phyloP scores from a whole-genome alignment of 192 early-diverging fungal species.

The Globomyces pollinis-pini region DNA sequence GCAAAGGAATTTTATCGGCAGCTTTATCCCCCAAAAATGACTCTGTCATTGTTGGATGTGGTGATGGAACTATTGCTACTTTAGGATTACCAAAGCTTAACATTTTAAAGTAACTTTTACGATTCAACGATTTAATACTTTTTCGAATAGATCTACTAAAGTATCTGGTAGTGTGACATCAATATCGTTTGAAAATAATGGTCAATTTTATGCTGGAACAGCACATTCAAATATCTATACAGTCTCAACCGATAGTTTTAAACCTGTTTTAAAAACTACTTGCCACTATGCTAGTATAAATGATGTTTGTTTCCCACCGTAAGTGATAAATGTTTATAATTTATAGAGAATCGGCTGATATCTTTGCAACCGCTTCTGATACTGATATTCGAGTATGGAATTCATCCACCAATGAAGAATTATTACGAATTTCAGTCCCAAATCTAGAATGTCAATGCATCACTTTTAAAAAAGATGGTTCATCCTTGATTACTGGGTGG shows the following conservation, averaged over 20 bases:
- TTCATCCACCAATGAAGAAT: slow-evolving; percentile 35
- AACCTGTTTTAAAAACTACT: slow-evolving; percentile 31
- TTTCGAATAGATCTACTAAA: slow-evolving; percentile 45
- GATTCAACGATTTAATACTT: not conserved
- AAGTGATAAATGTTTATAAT: not conserved
- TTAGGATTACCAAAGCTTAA: slow-evolving; percentile 42
- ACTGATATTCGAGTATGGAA: slow-evolving; percentile 54
- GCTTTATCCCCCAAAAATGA: slow-evolving; percentile 29
- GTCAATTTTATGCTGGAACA: slow-evolving; percentile 39
- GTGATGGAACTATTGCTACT: slow-evolving; percentile 46
- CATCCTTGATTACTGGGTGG: slow-evolving; percentile 43
- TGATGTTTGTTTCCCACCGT: slow-evolving; percentile 48
- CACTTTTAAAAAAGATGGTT: slow-evolving; percentile 50
- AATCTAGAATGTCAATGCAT: slow-evolving; percentile 56
- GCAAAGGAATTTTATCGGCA: slow-evolving; percentile 44
- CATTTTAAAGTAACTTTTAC: slow-evolving; percentile 39
- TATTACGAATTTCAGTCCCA: slow-evolving; percentile 46
- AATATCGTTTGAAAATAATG: slow-evolving; percentile 32
- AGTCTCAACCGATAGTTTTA: slow-evolving; percentile 26
- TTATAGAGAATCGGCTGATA: slow-evolving; percentile 39
- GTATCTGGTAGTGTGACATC: slow-evolving; percentile 52
- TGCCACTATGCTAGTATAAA: slow-evolving; percentile 50
- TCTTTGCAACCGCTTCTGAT: slow-evolving; percentile 52
- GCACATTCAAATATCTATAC: slow-evolving; percentile 47
- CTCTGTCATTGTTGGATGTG: slow-evolving; percentile 41